Evolutionary conservation across 176 grass and related monocot genomes (phyloP).

Genomic region (Aegilops umbellulata): DNA sequence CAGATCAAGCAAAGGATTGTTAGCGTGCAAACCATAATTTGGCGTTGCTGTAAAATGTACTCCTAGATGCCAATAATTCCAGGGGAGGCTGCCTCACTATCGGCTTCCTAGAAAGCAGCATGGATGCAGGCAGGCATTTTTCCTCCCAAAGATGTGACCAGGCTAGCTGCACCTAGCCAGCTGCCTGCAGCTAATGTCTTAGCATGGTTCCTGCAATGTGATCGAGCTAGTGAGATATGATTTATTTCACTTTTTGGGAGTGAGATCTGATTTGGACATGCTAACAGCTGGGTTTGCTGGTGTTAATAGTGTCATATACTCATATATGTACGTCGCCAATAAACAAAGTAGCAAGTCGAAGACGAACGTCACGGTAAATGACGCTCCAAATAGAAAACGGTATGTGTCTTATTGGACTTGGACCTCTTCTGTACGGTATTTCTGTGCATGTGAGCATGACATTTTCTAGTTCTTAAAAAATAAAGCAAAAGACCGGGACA

Average conservation of each 20-base stretch:
- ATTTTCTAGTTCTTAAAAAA: not conserved
- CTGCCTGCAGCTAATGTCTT: not conserved
- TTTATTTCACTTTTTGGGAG: not conserved
- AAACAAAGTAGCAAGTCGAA: not conserved
- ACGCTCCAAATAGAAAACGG: not conserved
- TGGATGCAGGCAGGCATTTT: not conserved
- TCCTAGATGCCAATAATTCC: not conserved
- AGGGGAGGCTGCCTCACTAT: not conserved
- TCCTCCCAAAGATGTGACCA: no score
- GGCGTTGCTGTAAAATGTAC: not conserved
- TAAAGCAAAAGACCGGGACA: not conserved
- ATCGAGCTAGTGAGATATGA: not conserved
- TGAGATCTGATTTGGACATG: not conserved
- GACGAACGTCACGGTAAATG: not conserved
- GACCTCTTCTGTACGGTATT: not conserved
- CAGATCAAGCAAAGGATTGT: no score
- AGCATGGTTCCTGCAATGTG: not conserved
- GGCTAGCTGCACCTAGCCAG: not conserved
- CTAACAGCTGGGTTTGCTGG: not conserved
- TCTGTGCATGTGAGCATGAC: not conserved
- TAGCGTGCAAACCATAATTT: not conserved
- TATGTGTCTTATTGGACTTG: not conserved
- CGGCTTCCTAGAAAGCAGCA: not conserved
- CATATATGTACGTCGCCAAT: not conserved
- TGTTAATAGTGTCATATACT: no score